Conservation (phyloP, 2,329 filamentous ascomycete species). For the Teratosphaeriaceae sp. region DNA sequence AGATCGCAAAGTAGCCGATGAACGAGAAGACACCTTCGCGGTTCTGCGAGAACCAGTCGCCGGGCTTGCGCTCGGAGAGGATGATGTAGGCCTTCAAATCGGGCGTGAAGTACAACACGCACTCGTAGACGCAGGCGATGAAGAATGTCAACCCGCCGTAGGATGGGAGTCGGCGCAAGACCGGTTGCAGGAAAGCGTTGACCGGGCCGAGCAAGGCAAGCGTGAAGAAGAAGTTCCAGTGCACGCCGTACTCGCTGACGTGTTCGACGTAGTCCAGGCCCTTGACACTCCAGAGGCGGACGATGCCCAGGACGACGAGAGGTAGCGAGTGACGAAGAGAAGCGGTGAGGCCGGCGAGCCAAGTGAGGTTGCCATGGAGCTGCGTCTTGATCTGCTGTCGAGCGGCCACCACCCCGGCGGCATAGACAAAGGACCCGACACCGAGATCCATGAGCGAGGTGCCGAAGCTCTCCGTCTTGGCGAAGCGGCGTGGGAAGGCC, state of each 20-base stretch:
- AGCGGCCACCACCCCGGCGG: constrained; percentile 83
- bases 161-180: constrained; percentile 64
- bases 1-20: constrained; percentile 88
- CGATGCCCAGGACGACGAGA: constrained; percentile 68
- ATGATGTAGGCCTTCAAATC: constrained; percentile 77
- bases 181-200: constrained; percentile 71
- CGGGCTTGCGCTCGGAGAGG: constrained; percentile 61
- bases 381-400: constrained; percentile 66
- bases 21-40: constrained; percentile 95
- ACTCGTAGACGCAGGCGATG: constrained; percentile 65
- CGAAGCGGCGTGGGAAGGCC: constrained; percentile 88
- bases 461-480: constrained; percentile 98
- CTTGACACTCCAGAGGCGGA: constrained; percentile 84
- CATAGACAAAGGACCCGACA: constrained; percentile 96
- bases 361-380: constrained; percentile 33
- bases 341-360: constrained; percentile 53
- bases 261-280: constrained; percentile 94
- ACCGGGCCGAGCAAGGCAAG: constrained; percentile 83
- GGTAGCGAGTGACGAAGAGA: constrained; percentile 78
- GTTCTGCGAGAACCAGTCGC: constrained; percentile 76
- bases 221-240: constrained; percentile 99
- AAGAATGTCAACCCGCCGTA: constrained; percentile 68
- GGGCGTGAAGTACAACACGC: constrained; percentile 63
- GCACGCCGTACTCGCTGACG: constrained; percentile 93
- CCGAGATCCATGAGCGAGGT: constrained; percentile 98